Evolutionary conservation across 805 yeast species (phyloP).

Genomic region (Naumovozyma castellii): DNA sequence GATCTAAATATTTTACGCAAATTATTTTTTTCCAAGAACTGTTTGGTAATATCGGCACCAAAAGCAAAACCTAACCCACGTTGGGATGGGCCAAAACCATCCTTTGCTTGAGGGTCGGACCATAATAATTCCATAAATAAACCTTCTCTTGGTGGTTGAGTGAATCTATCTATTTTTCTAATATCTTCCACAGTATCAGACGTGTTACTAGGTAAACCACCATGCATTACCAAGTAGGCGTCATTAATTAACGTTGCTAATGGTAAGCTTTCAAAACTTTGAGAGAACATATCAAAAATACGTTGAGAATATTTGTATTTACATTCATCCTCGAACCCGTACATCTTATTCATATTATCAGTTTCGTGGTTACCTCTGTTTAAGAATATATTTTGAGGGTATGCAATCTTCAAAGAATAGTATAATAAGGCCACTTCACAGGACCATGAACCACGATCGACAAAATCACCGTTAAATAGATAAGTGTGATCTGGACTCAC

Average conservation of each 20-base stretch:
- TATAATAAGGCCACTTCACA: conserved; percentile 85
- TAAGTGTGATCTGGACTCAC: conserved; percentile 58
- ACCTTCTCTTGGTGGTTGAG: conserved; percentile 86
- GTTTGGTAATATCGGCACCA: conserved; percentile 87
- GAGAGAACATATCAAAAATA: conserved; percentile 72
- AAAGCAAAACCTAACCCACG: conserved; percentile 95
- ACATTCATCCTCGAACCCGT: conserved; percentile 95
- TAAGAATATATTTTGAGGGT: conserved; percentile 59
- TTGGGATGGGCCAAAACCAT: conserved; percentile 80
- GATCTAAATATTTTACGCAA: conserved; percentile 80
- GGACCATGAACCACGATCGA: conserved; percentile 97
- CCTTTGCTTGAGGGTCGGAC: conserved; percentile 84
- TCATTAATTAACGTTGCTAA: conserved; percentile 72
- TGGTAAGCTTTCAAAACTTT: conserved; percentile 79
- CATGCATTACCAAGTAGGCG: conserved; percentile 85
- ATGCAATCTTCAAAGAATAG: conserved; percentile 65
- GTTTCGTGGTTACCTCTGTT: conserved; percentile 98
- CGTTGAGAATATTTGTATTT: conserved; percentile 78
- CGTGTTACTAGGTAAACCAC: conserved; percentile 83
- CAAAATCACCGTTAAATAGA: conserved; percentile 93
- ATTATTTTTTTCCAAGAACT: conserved; percentile 62
- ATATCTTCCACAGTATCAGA: conserved; percentile 64
- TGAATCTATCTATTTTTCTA: conserved; percentile 58
- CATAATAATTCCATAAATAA: conserved; percentile 92
- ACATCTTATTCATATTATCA: conserved; percentile 89